Percentiles rank a stretch among this genome's conserved stretches.
These are phyloP conservation scores for Trichoderma reesei DNA, from an alignment of 495 filamentous ascomycete species.

Conservation along the genomic window DNA sequence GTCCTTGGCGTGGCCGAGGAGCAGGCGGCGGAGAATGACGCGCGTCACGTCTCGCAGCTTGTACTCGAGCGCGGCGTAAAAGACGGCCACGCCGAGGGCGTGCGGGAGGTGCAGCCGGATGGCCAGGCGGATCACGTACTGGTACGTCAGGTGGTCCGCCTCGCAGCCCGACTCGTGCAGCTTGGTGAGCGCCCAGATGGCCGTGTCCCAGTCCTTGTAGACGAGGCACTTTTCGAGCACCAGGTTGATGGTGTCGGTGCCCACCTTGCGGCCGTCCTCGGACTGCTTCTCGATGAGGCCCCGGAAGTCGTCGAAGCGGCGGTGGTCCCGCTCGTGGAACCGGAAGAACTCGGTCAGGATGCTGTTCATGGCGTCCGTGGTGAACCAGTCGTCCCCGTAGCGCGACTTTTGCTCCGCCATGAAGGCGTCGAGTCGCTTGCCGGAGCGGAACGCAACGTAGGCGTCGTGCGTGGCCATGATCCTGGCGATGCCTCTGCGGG, in stretches of 20 bases:
- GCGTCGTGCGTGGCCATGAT: conserved; percentile 26
- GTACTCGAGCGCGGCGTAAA: conserved; percentile 5
- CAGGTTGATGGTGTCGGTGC: not conserved
- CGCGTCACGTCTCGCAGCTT: not conserved
- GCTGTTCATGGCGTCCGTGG: conserved; percentile 21
- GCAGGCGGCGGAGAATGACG: not conserved
- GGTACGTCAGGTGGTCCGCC: not conserved
- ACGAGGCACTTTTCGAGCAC: not conserved
- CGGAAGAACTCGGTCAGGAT: conserved; percentile 24
- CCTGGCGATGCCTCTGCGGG: conserved; percentile 18
- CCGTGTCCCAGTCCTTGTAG: conserved; percentile 4
- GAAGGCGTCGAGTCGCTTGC: conserved; percentile 18
- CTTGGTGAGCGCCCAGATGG: conserved; percentile 5
- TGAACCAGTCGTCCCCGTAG: conserved; percentile 32
- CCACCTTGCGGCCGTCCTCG: conserved; percentile 5
- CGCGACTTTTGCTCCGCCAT: conserved; percentile 22
- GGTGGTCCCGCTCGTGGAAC: conserved; percentile 3
- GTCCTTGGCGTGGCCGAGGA: not conserved
- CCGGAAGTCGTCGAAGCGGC: conserved; percentile 3
- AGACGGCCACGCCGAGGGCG: conserved; percentile 4
- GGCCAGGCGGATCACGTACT: not conserved
- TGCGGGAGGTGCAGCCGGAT: not conserved
- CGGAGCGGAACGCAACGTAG: conserved; percentile 20
- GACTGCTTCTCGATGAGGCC: conserved; percentile 7
- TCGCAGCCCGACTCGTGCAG: conserved; percentile 1